Base-by-base conservation (phyloP, 2,329 filamentous ascomycete genomes). In the Rugonectria rugulosa region DNA sequence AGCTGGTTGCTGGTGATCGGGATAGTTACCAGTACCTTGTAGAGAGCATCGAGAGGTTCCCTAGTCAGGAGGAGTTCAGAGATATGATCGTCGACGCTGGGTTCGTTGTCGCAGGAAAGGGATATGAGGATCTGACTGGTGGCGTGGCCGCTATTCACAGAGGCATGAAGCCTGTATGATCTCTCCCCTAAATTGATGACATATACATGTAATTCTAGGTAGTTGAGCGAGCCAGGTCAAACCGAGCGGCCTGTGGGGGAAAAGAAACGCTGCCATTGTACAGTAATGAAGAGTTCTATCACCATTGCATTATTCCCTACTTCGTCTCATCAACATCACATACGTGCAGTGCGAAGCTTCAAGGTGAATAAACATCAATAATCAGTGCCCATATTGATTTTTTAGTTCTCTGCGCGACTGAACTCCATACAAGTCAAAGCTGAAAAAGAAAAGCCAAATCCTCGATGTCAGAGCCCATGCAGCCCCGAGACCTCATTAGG, bases 11-110 rank as follows among this genome's bases (percentile, higher is more conserved):
- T 2, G 92, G 91, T 6, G 96, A 99, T 72, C 82, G 94, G 53
- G 94, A 96, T 70, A 97, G 92, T 72, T 99, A 99, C 75, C 95
- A 99, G 80, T 99, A 99, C 76, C 81, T 99, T 9, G 95, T 99
- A 9, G 95, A 99, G 81, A 97, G 93, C 74, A 99, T 99, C 73
- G 93, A 97, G 76, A 81, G 85, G 42, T 98, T 98, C 72, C 96
- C 95, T 0, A 88, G 80, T 64, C 96, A 99, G 79, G 82, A 87
- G 47, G 87, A 91, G 63, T 99, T 96, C 70, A 84, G 88, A 62
- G 82, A 85, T 27, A 92, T 96, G 90, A 95, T 96, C 68, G 74
- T 84, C 63, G 84, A 88, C 21, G 94, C 91, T 3, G 94, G 94
- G 1, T 99, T 99, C 70, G 79, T 90, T 60, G 86, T 96, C 37